Conservation (phyloP, 805 yeast species). For the Metschnikowia borealis region DNA sequence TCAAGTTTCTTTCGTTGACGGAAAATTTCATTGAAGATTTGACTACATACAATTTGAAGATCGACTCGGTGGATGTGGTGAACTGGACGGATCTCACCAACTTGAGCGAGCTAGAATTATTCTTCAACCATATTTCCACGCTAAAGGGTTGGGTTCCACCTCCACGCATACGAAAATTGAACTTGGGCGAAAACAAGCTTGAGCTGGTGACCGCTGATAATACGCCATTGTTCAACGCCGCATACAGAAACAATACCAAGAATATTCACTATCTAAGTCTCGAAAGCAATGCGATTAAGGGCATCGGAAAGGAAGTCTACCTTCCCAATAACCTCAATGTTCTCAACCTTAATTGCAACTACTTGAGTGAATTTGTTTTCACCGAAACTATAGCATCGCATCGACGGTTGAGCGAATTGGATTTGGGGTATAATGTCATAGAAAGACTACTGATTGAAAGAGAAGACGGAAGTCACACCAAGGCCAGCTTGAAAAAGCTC, state of each 20-base stretch:
- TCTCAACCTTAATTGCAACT: conserved; percentile 19
- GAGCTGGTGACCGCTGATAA: conserved; percentile 8
- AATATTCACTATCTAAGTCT: conserved; percentile 11
- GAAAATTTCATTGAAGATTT: conserved; percentile 25
- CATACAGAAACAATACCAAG: neutral
- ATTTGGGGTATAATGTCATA: conserved; percentile 11
- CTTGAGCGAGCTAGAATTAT: conserved; percentile 22
- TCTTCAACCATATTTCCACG: conserved; percentile 19
- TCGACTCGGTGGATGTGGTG: conserved; percentile 5
- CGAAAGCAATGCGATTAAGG: conserved; percentile 15
- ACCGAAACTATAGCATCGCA: conserved; percentile 9
- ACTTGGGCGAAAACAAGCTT: conserved; percentile 15
- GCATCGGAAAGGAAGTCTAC: conserved; percentile 8
- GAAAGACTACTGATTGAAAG: conserved; percentile 8
- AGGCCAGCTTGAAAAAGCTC: conserved; percentile 14
- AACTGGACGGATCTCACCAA: conserved; percentile 25
- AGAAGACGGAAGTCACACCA: neutral
- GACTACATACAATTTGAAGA: conserved; percentile 16
- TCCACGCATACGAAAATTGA: conserved; percentile 9
- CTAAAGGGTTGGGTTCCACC: conserved; percentile 22
- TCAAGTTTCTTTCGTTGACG: conserved; percentile 21
- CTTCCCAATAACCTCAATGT: conserved; percentile 14
- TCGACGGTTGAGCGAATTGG: conserved; percentile 11
- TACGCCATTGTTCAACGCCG: conserved; percentile 12
- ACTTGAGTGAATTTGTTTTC: conserved; percentile 16